Conservation (phyloP, 2,329 filamentous ascomycete genomes). For the Venturia carpophila region DNA sequence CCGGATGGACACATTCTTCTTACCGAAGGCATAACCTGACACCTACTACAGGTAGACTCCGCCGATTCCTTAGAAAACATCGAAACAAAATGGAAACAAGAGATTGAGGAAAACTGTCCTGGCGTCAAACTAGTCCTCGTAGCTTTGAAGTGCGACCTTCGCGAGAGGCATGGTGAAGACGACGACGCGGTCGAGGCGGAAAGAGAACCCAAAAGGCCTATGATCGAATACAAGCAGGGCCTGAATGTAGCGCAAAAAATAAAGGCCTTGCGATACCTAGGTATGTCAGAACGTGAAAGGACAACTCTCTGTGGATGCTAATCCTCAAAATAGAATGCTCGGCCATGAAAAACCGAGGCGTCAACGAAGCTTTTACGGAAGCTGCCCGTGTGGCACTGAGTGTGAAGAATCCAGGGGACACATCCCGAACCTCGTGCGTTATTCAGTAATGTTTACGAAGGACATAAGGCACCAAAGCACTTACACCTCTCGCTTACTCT, state of each 20-base stretch:
- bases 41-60: constrained; percentile 61
- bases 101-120: constrained; percentile 96
- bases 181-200: constrained; percentile 47
- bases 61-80: constrained; percentile 97
- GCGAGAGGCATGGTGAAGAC: constrained; percentile 64
- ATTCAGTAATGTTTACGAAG: constrained; percentile 30
- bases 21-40: constrained; percentile 42
- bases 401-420: constrained; percentile 45
- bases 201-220: constrained; percentile 45
- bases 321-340: constrained; percentile 65
- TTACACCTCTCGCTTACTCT: neutral
- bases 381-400: constrained; percentile 83
- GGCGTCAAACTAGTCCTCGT: constrained; percentile 92
- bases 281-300: constrained; percentile 36
- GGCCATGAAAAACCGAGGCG: constrained; percentile 93
- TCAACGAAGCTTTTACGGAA: constrained; percentile 98
- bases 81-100: constrained; percentile 95
- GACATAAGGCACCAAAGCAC: neutral
- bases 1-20: neutral
- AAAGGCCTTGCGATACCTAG: constrained; percentile 83
- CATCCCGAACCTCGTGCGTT: constrained; percentile 33
- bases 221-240: constrained; percentile 86
- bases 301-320: neutral
- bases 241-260: constrained; percentile 86
- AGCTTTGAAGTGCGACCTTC: constrained; percentile 91